phyloP scores from a whole-genome alignment of 352 stramenopile genomes.

The Globisporangium paroecandrum region DNA sequence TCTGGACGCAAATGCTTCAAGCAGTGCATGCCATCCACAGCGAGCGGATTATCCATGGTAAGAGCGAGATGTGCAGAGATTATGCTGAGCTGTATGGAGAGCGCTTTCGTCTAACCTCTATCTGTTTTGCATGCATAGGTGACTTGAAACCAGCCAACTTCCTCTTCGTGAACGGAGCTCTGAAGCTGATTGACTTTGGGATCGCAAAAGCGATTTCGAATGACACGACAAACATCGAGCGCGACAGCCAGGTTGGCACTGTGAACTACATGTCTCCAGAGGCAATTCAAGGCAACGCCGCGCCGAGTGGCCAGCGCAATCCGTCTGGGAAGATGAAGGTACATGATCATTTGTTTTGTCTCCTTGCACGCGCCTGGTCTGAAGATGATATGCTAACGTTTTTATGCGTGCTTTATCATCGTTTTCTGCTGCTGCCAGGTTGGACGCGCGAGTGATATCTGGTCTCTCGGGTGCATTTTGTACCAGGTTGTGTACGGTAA shows the following conservation, averaged over 20 bases:
- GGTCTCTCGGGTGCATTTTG: slow-evolving; percentile 96
- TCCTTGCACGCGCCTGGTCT: neutral
- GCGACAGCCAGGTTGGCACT: slow-evolving; percentile 94
- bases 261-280: slow-evolving; percentile 98
- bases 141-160: slow-evolving; percentile 97
- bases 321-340: slow-evolving; percentile 78
- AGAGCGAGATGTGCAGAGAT: neutral
- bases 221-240: slow-evolving; percentile 96
- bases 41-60: slow-evolving; percentile 92
- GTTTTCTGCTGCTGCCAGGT: slow-evolving; percentile 39
- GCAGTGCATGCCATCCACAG: slow-evolving; percentile 96
- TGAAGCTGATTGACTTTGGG: slow-evolving; percentile 98
- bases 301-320: slow-evolving; percentile 47
- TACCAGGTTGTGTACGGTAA: slow-evolving; percentile 97
- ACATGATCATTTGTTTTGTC: slow-evolving; percentile 7
- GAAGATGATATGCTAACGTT: neutral
- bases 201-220: slow-evolving; percentile 98
- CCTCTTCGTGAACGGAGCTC: slow-evolving; percentile 92
- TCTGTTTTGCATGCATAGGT: slow-evolving; percentile 28
- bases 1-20: slow-evolving; percentile 99
- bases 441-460: slow-evolving; percentile 92
- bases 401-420: neutral
- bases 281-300: slow-evolving; percentile 65
- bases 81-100: neutral
- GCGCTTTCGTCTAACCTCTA: neutral